Base-by-base conservation (phyloP, 2,329 filamentous ascomycete genomes). In the Teratosphaeria pseudoeucalypti region DNA sequence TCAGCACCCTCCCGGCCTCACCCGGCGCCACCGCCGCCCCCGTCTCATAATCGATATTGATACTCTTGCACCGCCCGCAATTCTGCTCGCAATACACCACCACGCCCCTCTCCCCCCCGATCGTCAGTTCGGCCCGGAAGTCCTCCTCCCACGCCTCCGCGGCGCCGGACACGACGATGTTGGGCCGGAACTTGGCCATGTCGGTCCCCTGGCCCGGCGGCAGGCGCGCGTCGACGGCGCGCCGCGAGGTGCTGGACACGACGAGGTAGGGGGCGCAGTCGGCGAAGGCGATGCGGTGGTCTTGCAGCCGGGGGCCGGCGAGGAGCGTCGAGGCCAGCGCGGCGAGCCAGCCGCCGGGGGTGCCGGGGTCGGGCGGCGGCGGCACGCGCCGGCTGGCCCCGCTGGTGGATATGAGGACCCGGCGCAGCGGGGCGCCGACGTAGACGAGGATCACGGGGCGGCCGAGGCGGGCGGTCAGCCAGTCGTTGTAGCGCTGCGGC, bases 191-290 rank as follows among this genome's bases (percentile, higher is more conserved):
- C 56, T 78, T 79, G 6, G 71, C 73, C 37, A 79, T 73, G 61
- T 79, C 76, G 71, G 77, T 54, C 68, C 60, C 57, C 55, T 71
- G 64, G 12, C 68, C 72, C 0, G 70, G 68, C 0, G 71, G 65
- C 0, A 79, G 67, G 6, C 74, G 68, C 7, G 65, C 60, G 37
- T 82, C 83, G 54, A 95, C 82, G 65, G 89, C 80, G 23, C 78
- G 74, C n/a, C 92, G 79, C 1, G 88, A 94, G 2, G 83, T 81
- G 61, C 85, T 79, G 0, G 85, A 89, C 5, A 86, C 80, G 27
- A 96, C 73, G 14, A 96, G 81, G 70, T 88, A 88, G 0, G 89
- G 87, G 1, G 89, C 88, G 63, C 83, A 82, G 72, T 94, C 89
- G 47, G 85, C 82, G 73, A 92, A 94, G 2, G 82, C 83, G 52